Base-by-base conservation (phyloP, 1,284 basidiomycete genomes). In the Thelephora terrestris region DNA sequence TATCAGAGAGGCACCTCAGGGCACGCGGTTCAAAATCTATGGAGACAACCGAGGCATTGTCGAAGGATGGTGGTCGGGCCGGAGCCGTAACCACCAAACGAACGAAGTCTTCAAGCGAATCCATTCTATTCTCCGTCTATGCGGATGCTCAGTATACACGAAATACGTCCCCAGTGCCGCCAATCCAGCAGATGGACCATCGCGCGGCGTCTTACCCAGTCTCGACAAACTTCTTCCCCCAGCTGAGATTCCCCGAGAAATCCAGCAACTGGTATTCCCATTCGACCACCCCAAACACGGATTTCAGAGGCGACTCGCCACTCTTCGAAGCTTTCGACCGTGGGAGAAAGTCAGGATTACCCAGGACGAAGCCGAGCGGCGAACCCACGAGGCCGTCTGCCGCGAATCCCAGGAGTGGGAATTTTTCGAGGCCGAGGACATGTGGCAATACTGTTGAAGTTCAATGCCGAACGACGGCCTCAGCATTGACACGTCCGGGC, bases 171-270 rank as follows among this genome's bases (percentile, higher is more conserved):
- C 40, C 9, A 48, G 47, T 20, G 47, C 3, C 2, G 5, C 16
- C 16, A 48, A 48, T 23, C 47, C 47, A 1, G 47, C 47, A 45
- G 42, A 48, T 17, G 47, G 9, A 5, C 47, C 47, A 2, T 48
- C 47, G n/a, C 39, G 43, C 1, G 42, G 47, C 4, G 4, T 3
- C 1, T 48, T 42, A 23, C 34, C 34, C n/a, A 10, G 12, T n/a
- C 10, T 10, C 34, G 10, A 10, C n/a, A 10, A 10, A 10, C 34
- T 36, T 36, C 34, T 36, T 36, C 34, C 34, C 34, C 34, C 34
- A 36, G n/a, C n/a, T n/a, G n/a, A 36, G 10, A 36, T 36, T 36
- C 34, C 34, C 34, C n/a, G 12, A 36, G 34, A 10, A 10, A 36
- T 36, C 34, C 10, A 10, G n/a, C 12, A 10, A 36, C n/a, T 36